These are phyloP conservation scores for Sporisorium reilianum DNA, from an alignment of 1,284 basidiomycete genomes.

Conservation along the genomic window DNA sequence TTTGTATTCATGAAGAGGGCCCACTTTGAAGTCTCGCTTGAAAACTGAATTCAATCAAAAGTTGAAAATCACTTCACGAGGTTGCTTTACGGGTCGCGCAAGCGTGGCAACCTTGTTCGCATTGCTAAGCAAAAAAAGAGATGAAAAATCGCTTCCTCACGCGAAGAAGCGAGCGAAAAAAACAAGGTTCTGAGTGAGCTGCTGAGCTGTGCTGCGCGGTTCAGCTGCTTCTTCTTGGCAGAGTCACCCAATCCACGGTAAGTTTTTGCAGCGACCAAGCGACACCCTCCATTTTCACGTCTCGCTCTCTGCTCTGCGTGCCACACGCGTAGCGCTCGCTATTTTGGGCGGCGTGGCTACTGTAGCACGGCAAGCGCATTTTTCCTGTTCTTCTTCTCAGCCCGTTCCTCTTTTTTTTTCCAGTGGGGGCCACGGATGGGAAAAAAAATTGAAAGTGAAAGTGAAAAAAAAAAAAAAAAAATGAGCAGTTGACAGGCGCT, in stretches of 20 bases:
- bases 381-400: background rate
- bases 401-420: background rate
- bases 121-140: background rate
- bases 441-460: slow-evolving; percentile 7
- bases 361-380: background rate
- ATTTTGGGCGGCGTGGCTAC: too few species aligned
- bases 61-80: background rate
- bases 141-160: background rate
- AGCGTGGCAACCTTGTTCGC: background rate
- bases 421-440: background rate
- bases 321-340: background rate
- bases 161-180: background rate
- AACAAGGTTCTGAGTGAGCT: too few species aligned
- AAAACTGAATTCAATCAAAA: background rate
- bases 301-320: background rate
- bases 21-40: background rate
- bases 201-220: too few species aligned
- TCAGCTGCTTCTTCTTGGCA: background rate
- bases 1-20: background rate
- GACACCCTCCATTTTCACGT: background rate
- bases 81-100: background rate
- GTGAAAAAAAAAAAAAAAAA: slow-evolving; percentile 3
- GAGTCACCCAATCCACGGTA: background rate
- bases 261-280: background rate
- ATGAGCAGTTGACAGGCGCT: background rate